These are phyloP conservation scores for Saturnispora quitensis DNA, from an alignment of 805 yeast species.

Conservation along the genomic window DNA sequence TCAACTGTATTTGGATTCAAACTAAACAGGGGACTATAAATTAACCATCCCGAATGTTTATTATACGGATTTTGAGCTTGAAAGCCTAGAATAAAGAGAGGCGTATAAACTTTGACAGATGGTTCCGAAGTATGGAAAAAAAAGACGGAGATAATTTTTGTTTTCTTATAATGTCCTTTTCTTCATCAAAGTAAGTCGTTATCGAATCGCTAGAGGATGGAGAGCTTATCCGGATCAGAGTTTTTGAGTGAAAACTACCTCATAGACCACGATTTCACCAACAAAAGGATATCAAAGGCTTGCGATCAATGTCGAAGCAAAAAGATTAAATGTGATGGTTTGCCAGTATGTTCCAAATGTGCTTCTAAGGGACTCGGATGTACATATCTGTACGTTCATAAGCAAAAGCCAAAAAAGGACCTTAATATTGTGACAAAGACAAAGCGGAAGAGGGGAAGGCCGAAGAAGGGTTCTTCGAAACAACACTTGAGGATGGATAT, in stretches of 20 bases:
- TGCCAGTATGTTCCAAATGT: conserved; percentile 35
- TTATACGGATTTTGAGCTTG: background rate
- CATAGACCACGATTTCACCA: background rate
- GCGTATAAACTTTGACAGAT: background rate
- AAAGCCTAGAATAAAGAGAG: background rate
- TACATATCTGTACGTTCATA: conserved; percentile 28
- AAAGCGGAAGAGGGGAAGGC: conserved; percentile 11
- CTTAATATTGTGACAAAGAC: background rate
- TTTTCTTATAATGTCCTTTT: background rate
- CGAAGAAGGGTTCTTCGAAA: conserved; percentile 2
- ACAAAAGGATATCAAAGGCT: conserved; percentile 32
- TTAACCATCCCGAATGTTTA: background rate
- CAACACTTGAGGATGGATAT: background rate
- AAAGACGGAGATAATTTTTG: background rate
- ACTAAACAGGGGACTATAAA: background rate
- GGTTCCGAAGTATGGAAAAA: background rate
- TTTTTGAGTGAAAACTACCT: background rate
- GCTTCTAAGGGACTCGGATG: conserved; percentile 28
- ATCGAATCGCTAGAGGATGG: background rate
- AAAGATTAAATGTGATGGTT: conserved; percentile 45
- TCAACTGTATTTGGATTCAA: background rate
- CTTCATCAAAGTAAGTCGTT: background rate
- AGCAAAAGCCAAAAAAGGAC: conserved; percentile 16
- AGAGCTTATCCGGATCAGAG: background rate
- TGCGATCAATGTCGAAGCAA: conserved; percentile 42